These are phyloP conservation scores for Fusarium anguioides DNA, from an alignment of 2,329 filamentous ascomycete species.

Conservation along the genomic window DNA sequence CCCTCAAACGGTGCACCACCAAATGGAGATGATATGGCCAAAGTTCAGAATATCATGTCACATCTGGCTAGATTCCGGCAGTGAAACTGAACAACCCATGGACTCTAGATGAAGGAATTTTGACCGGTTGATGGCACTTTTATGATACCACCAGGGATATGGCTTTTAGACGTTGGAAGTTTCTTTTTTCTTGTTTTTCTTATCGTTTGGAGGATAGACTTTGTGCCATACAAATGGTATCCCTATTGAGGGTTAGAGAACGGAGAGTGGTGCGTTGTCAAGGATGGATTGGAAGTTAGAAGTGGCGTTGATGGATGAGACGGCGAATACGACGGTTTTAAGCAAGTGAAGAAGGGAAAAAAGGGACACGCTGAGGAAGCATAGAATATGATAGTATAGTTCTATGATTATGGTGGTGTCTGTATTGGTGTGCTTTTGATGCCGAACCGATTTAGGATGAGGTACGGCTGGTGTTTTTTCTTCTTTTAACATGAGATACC, in stretches of 20 bases:
- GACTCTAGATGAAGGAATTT: neutral
- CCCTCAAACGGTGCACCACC: constrained; percentile 44
- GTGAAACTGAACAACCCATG: constrained; percentile 43
- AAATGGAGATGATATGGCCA: constrained; percentile 57
- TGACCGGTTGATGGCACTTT: constrained; percentile 14
- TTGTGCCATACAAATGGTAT: constrained; percentile 2
- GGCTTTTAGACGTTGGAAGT: constrained; percentile 26
- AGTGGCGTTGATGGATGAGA: constrained; percentile 36
- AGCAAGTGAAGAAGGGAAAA: neutral
- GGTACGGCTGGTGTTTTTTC: constrained; percentile 13
- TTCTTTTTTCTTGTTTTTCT: constrained; percentile 1
- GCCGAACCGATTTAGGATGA: constrained; percentile 9
- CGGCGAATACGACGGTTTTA: neutral
- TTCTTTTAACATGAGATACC: constrained; percentile 19
- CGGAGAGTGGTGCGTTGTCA: constrained; percentile 5
- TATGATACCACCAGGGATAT: constrained; percentile 32
- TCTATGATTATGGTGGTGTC: constrained; percentile 18
- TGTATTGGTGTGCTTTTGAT: constrained; percentile 14
- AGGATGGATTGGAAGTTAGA: constrained; percentile 7
- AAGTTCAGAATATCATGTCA: constrained; percentile 80
- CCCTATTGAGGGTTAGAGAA: constrained; percentile 18
- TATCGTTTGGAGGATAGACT: constrained; percentile 24
- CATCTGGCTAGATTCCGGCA: constrained; percentile 74
- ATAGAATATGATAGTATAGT: constrained; percentile 33
- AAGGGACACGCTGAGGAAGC: neutral